phyloP scores from a whole-genome alignment of 108 stramenopile genomes.

The Cyclotella sp. region DNA sequence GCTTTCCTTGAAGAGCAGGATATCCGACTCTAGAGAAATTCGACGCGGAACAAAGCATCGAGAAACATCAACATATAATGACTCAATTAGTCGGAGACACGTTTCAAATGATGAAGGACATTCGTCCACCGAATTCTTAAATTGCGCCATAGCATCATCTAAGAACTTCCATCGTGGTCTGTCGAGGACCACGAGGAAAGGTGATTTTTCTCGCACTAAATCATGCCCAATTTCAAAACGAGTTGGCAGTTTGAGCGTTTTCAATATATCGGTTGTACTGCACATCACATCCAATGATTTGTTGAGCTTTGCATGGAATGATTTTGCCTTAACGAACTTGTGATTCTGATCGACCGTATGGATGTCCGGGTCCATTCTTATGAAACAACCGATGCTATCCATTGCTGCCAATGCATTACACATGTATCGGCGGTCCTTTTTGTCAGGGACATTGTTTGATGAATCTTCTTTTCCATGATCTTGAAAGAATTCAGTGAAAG shows the following conservation, averaged over 20 bases:
- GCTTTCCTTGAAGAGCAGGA: constrained; percentile 1
- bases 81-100: not conserved
- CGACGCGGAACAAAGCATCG: constrained; percentile 16
- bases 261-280: constrained; percentile 2
- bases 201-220: not conserved
- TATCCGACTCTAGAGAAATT: constrained; percentile 12
- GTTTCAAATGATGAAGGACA: not conserved
- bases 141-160: not conserved
- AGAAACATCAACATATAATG: constrained; percentile 1
- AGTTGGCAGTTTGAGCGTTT: constrained; percentile 14
- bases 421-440: no score
- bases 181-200: not conserved
- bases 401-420: no score
- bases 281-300: constrained; percentile 11
- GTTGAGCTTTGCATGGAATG: not conserved
- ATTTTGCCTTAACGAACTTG: not conserved
- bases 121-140: not conserved
- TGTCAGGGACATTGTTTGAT: no score
- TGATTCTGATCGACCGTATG: not conserved
- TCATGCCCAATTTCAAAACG: constrained; percentile 22
- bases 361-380: constrained; percentile 39
- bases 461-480: no score
- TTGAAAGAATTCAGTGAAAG: constrained; percentile 15
- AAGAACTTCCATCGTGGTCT: constrained; percentile 21
- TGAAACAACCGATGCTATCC: not conserved